Evolutionary conservation across 2,329 filamentous ascomycete species (phyloP).

Genomic region (Aspergillus unguis): DNA sequence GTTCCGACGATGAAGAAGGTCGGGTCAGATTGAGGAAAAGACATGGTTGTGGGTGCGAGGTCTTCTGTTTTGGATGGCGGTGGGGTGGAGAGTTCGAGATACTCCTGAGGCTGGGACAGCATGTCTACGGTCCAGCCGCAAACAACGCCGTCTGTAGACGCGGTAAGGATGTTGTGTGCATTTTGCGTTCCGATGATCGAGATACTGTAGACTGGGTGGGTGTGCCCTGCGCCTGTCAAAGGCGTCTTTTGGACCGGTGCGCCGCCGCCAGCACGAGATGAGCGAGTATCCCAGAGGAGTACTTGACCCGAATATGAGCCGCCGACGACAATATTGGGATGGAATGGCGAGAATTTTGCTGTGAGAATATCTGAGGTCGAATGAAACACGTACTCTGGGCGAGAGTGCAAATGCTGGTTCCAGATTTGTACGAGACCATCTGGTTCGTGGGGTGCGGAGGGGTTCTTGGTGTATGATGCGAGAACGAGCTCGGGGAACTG

Average conservation of each 20-base stretch:
- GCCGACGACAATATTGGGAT: slow-evolving; percentile 92
- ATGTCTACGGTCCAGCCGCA: slow-evolving; percentile 98
- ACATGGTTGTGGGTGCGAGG: slow-evolving; percentile 88
- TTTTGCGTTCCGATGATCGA: slow-evolving; percentile 97
- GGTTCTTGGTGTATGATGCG: slow-evolving; percentile 96
- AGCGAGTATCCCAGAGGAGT: slow-evolving; percentile 92
- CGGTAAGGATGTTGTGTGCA: slow-evolving; percentile 96
- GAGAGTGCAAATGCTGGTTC: slow-evolving; percentile 92
- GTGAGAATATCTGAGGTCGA: slow-evolving; percentile 93
- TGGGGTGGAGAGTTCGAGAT: slow-evolving; percentile 81
- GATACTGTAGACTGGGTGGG: slow-evolving; percentile 92
- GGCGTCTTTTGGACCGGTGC: slow-evolving; percentile 92
- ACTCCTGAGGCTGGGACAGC: slow-evolving; percentile 93
- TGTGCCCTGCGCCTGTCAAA: slow-evolving; percentile 89
- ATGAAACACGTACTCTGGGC: slow-evolving; percentile 94
- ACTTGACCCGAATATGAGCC: slow-evolving; percentile 97
- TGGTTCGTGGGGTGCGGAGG: slow-evolving; percentile 87
- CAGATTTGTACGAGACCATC: slow-evolving; percentile 93
- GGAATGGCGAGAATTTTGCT: slow-evolving; percentile 97
- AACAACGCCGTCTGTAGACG: slow-evolving; percentile 92
- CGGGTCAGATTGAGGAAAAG: slow-evolving; percentile 90
- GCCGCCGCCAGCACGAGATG: slow-evolving; percentile 65
- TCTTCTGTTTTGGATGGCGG: slow-evolving; percentile 89
- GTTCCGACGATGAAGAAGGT: slow-evolving; percentile 97
- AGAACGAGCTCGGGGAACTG: slow-evolving; percentile 85